Conservation (phyloP, 306 rosid genomes). For the Quercus mongolica region DNA sequence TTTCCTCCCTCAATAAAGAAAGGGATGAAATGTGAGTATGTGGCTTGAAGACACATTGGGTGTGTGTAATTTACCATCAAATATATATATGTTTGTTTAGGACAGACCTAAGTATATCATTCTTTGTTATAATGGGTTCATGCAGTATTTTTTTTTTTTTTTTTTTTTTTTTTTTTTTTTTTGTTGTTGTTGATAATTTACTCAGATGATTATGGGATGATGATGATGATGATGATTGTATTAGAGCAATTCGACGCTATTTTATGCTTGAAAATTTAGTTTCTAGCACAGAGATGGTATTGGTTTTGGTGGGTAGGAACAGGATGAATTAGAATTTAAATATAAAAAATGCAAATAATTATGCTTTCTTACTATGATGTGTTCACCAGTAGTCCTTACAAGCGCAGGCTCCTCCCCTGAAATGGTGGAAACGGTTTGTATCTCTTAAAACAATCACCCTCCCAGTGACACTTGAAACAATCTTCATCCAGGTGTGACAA, state of each 20-base stretch:
- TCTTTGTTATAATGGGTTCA: background rate
- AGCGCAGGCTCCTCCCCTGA: constrained; percentile 45
- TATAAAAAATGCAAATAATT: background rate
- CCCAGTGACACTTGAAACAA: constrained; percentile 38
- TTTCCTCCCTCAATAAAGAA: too few species aligned
- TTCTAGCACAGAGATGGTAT: background rate
- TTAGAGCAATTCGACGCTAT: background rate
- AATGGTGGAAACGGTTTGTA: constrained; percentile 61
- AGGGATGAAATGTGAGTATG: too few species aligned
- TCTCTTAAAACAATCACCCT: constrained; percentile 54
- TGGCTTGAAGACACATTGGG: too few species aligned
- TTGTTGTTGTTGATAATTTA: background rate
- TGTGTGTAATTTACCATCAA: too few species aligned
- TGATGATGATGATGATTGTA: background rate
- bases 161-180: background rate
- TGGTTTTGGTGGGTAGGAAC: background rate
- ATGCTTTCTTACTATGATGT: background rate
- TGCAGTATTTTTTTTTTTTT: background rate
- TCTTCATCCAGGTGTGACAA: constrained; percentile 62
- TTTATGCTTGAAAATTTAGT: background rate
- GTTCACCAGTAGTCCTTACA: constrained; percentile 66
- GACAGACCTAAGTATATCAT: background rate
- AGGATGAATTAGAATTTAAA: background rate
- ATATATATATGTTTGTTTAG: background rate
- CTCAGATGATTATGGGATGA: background rate